Conservation (phyloP, 306 rosid species). For the Rosa rugosa region DNA sequence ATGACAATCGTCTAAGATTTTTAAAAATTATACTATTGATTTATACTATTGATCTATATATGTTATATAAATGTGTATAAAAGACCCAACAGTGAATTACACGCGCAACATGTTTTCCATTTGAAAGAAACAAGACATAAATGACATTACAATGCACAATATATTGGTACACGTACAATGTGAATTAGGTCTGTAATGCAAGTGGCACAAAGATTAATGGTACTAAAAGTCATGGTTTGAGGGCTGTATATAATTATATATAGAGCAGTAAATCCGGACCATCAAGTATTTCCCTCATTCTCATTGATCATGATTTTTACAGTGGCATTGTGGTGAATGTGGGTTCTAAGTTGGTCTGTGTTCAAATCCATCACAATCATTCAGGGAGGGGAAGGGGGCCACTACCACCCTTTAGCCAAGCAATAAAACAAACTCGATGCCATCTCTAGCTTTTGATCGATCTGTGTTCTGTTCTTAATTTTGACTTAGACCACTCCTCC, state of each 20-base stretch:
- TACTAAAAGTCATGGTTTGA: not conserved
- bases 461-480: constrained; percentile 19
- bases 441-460: constrained; percentile 16
- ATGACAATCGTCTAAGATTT: not conserved
- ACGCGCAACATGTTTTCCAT: not conserved
- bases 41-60: not conserved
- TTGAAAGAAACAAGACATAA: not conserved
- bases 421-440: constrained; percentile 33
- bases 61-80: no score
- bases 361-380: constrained; percentile 38
- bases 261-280: not conserved
- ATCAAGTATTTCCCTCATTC: not conserved
- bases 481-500: constrained; percentile 48
- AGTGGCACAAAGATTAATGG: not conserved
- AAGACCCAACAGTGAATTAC: not conserved
- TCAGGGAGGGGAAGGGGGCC: constrained; percentile 29
- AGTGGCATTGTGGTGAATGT: constrained; percentile 26
- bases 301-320: not conserved
- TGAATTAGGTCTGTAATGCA: not conserved
- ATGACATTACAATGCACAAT: not conserved
- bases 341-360: not conserved
- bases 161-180: not conserved
- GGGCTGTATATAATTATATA: not conserved
- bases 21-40: not conserved
- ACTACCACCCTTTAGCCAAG: constrained; percentile 18